Percentiles rank a stretch among this genome's conserved stretches.
Conservation (phyloP, 805 yeast species). For the Candida peoriensis region DNA sequence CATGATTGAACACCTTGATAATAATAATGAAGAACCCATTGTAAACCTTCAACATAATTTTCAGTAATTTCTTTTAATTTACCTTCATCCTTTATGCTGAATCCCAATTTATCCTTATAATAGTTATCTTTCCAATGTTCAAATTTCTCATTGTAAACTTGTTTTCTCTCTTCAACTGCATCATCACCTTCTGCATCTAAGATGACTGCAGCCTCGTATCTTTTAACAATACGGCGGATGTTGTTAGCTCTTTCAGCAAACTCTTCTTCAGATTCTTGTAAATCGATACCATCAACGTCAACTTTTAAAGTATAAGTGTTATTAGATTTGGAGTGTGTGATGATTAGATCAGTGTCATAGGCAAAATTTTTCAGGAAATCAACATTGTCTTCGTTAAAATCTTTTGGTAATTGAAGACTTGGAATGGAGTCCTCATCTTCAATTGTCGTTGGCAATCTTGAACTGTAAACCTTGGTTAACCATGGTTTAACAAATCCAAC, state of each 20-base stretch:
- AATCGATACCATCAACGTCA: slow-evolving; percentile 71
- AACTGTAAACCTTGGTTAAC: slow-evolving; percentile 32
- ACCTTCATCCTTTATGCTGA: slow-evolving; percentile 52
- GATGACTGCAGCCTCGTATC: slow-evolving; percentile 55
- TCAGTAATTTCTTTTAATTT: slow-evolving; percentile 59
- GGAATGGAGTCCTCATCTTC: slow-evolving; percentile 33
- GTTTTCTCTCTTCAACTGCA: slow-evolving; percentile 43
- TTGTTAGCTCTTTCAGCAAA: slow-evolving; percentile 46
- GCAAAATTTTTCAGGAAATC: slow-evolving; percentile 63
- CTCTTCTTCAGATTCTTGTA: slow-evolving; percentile 64
- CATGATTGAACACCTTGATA: slow-evolving; percentile 90
- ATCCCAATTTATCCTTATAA: slow-evolving; percentile 74
- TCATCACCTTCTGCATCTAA: slow-evolving; percentile 56
- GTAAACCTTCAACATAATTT: slow-evolving; percentile 89
- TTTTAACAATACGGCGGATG: slow-evolving; percentile 51
- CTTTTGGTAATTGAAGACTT: slow-evolving; percentile 40
- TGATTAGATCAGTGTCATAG: slow-evolving; percentile 58
- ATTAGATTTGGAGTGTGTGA: slow-evolving; percentile 57
- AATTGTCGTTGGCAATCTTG: slow-evolving; percentile 23
- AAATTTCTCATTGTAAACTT: slow-evolving; percentile 69
- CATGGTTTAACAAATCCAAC: slow-evolving; percentile 53
- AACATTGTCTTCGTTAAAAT: slow-evolving; percentile 35
- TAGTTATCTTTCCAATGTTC: slow-evolving; percentile 81
- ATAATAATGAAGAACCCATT: slow-evolving; percentile 93
- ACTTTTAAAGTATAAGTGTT: slow-evolving; percentile 53